These are phyloP conservation scores for Neocucurbitaria cava DNA, from an alignment of 2,329 filamentous ascomycete species.

Conservation along the genomic window DNA sequence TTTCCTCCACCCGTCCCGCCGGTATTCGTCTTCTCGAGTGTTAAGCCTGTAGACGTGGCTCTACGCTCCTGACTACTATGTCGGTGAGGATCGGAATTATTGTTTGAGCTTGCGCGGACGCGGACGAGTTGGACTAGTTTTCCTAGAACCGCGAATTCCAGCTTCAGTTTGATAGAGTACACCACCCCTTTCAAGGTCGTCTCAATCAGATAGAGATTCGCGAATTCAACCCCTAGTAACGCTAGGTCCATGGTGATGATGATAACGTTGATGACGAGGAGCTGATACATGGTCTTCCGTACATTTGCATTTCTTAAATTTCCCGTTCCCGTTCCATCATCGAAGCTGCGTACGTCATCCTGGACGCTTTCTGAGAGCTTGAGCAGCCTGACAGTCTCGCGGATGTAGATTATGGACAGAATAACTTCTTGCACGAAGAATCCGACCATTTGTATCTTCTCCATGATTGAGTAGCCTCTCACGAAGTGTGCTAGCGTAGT, in stretches of 20 bases:
- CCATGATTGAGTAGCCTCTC: slow-evolving; percentile 51
- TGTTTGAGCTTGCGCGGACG: slow-evolving; percentile 25
- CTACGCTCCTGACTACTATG: slow-evolving; percentile 12
- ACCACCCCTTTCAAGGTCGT: slow-evolving; percentile 52
- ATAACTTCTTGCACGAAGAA: slow-evolving; percentile 53
- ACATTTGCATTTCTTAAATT: slow-evolving; percentile 28
- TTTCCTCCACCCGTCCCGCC: slow-evolving; percentile 7
- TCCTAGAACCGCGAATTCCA: slow-evolving; percentile 64
- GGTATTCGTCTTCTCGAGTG: slow-evolving; percentile 26
- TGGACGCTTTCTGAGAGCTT: slow-evolving; percentile 33
- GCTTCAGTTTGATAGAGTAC: slow-evolving; percentile 58
- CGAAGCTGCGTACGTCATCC: slow-evolving; percentile 39
- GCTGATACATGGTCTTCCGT: slow-evolving; percentile 44
- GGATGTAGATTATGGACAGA: slow-evolving; percentile 58
- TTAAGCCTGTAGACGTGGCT: slow-evolving; percentile 16
- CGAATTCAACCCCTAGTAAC: slow-evolving; percentile 38
- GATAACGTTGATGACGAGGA: slow-evolving; percentile 43
- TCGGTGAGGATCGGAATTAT: slow-evolving; percentile 11
- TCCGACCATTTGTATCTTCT: slow-evolving; percentile 54
- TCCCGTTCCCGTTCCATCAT: slow-evolving; percentile 28
- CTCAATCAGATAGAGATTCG: slow-evolving; percentile 44
- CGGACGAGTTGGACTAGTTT: slow-evolving; percentile 49
- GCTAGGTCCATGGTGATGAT: slow-evolving; percentile 44
- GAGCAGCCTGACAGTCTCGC: slow-evolving; percentile 59
- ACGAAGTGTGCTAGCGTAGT: slow-evolving; percentile 36